These are phyloP conservation scores for Gautieria morchelliformis DNA, from an alignment of 768 basidiomycete species.

Conservation along the genomic window DNA sequence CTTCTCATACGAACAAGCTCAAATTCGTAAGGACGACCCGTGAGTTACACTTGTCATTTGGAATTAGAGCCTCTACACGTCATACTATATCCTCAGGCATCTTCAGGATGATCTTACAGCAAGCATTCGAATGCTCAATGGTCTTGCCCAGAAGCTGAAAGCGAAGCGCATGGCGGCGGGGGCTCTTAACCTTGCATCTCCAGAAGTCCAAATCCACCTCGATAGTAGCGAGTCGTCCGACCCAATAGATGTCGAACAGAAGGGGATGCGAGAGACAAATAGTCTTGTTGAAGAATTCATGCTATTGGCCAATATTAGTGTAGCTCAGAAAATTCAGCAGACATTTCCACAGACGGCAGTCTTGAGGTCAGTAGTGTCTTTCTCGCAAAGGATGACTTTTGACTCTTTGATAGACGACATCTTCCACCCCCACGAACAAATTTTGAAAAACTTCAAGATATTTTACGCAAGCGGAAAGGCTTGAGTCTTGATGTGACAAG, in stretches of 20 bases:
- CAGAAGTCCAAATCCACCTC: slow-evolving; percentile 95
- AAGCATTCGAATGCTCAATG: slow-evolving; percentile 82
- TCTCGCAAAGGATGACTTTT: neutral
- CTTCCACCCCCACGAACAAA: slow-evolving; percentile 85
- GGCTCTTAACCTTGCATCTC: slow-evolving; percentile 95
- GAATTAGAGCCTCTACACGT: neutral
- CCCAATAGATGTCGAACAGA: slow-evolving; percentile 95
- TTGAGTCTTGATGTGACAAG: slow-evolving; percentile 81
- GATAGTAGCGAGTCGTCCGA: slow-evolving; percentile 90
- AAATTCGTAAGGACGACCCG: slow-evolving; percentile 88
- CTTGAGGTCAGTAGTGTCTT: slow-evolving; percentile 44
- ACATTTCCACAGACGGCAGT: slow-evolving; percentile 95
- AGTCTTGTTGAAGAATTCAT: slow-evolving; percentile 98
- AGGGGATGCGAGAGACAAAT: slow-evolving; percentile 87
- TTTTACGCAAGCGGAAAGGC: slow-evolving; percentile 76
- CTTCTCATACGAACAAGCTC: slow-evolving; percentile 96
- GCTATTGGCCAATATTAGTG: slow-evolving; percentile 94
- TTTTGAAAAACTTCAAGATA: slow-evolving; percentile 93
- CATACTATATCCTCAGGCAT: slow-evolving; percentile 34
- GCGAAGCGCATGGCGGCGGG: slow-evolving; percentile 86
- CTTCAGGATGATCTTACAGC: slow-evolving; percentile 73
- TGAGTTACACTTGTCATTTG: slow-evolving; percentile 26
- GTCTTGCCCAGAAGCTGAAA: slow-evolving; percentile 76
- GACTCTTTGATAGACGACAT: slow-evolving; percentile 52
- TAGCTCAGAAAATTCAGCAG: slow-evolving; percentile 85